Percentiles rank a stretch among this genome's conserved stretches.
Evolutionary conservation across 345 rosid genomes (phyloP).

Genomic region (Bruguiera sexangula): DNA sequence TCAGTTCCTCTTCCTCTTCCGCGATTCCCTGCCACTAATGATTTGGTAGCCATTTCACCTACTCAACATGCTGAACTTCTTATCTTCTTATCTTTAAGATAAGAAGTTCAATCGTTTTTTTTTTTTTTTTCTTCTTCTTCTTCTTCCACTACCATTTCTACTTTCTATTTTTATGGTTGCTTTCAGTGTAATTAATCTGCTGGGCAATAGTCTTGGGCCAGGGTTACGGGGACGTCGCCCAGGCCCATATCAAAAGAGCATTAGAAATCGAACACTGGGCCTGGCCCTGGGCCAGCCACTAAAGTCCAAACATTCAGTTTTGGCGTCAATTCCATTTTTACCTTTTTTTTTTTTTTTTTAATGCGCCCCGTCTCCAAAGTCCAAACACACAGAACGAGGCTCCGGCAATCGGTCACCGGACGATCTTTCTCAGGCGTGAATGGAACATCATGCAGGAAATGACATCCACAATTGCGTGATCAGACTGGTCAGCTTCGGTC

Average conservation of each 20-base stretch:
- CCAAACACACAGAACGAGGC: too few relatives aligned
- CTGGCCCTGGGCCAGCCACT: too few relatives aligned
- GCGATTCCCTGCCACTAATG: conserved; percentile 27
- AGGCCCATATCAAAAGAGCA: too few relatives aligned
- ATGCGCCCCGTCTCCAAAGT: too few relatives aligned
- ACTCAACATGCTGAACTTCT: not conserved
- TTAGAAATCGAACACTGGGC: too few relatives aligned
- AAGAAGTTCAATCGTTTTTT: not conserved
- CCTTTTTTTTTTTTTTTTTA: too few relatives aligned
- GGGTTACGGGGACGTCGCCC: too few relatives aligned
- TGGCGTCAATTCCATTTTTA: too few relatives aligned
- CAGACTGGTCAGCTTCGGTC: conserved; percentile 37
- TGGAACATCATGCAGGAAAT: conserved; percentile 26
- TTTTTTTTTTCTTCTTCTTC: conserved; percentile 1
- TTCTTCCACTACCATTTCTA: not conserved
- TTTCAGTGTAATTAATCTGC: too few relatives aligned
- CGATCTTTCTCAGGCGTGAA: conserved; percentile 5
- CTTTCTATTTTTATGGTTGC: not conserved
- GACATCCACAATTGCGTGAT: conserved; percentile 36
- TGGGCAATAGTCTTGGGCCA: not conserved
- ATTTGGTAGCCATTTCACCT: conserved; percentile 22
- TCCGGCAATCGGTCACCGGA: not conserved
- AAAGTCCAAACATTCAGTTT: too few relatives aligned
- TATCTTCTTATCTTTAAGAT: not conserved
- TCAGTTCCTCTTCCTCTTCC: conserved; percentile 19